Percentiles rank a stretch among this genome's conserved stretches.
Evolutionary conservation across 2,329 filamentous ascomycete genomes (phyloP).

Genomic region (Calonectria henricotiae): DNA sequence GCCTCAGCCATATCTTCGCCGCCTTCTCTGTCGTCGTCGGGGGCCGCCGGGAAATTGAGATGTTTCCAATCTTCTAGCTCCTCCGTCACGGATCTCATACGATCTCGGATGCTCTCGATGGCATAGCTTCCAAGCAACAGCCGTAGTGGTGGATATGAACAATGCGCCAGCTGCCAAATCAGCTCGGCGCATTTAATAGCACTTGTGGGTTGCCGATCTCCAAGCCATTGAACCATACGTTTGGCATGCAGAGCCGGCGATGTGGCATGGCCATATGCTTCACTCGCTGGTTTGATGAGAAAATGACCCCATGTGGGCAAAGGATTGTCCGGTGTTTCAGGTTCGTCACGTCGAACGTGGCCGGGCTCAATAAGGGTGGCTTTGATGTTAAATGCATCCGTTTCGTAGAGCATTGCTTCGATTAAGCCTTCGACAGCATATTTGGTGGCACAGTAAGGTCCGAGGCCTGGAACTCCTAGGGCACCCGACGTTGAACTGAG

Average conservation of each 20-base stretch:
- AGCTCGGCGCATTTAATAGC: slow-evolving; percentile 94
- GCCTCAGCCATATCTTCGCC: slow-evolving; percentile 42
- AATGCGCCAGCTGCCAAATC: slow-evolving; percentile 95
- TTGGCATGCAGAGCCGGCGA: slow-evolving; percentile 91
- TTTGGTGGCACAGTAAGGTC: slow-evolving; percentile 96
- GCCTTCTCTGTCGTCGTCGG: slow-evolving; percentile 50
- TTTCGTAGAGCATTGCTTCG: slow-evolving; percentile 97
- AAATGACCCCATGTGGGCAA: slow-evolving; percentile 93
- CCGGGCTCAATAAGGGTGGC: slow-evolving; percentile 94
- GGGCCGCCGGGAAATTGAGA: slow-evolving; percentile 75
- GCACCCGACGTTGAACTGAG: slow-evolving; percentile 95
- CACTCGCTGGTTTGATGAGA: slow-evolving; percentile 87
- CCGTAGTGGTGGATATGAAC: slow-evolving; percentile 90
- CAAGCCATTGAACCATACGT: slow-evolving; percentile 94
- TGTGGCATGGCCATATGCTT: slow-evolving; percentile 83
- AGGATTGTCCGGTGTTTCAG: slow-evolving; percentile 65
- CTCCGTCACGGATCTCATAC: slow-evolving; percentile 91
- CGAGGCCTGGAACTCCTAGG: slow-evolving; percentile 92
- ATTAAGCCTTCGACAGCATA: slow-evolving; percentile 97
- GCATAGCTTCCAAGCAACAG: slow-evolving; percentile 94
- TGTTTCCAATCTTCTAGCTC: slow-evolving; percentile 96
- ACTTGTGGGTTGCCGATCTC: slow-evolving; percentile 92
- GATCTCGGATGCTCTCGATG: slow-evolving; percentile 94
- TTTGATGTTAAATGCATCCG: slow-evolving; percentile 92
- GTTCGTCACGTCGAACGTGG: slow-evolving; percentile 89